These are phyloP conservation scores for Nemania serpens DNA, from an alignment of 2,329 filamentous ascomycete genomes.

Conservation along the genomic window DNA sequence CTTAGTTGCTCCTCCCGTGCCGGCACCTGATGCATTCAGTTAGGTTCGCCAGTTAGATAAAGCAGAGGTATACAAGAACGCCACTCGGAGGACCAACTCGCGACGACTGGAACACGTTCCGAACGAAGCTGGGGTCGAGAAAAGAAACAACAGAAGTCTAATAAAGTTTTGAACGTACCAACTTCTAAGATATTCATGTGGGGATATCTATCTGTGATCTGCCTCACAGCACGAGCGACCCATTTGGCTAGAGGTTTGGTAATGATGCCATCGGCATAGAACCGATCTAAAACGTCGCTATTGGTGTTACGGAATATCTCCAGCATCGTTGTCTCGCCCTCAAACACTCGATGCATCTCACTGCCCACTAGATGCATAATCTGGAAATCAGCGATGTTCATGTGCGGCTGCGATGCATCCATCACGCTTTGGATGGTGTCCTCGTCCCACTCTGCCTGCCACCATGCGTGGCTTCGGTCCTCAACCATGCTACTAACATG, in stretches of 20 bases:
- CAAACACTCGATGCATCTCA: constrained; percentile 21
- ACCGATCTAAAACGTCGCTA: constrained; percentile 24
- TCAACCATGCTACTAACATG: constrained; percentile 11
- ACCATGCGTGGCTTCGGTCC: constrained; percentile 12
- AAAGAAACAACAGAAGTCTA: too few species aligned
- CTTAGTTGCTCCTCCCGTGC: constrained; percentile 12
- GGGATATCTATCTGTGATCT: constrained; percentile 20
- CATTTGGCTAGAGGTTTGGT: neutral
- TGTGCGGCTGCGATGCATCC: neutral
- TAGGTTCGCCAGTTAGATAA: too few species aligned
- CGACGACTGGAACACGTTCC: too few species aligned
- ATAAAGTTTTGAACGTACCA: neutral
- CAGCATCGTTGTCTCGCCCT: constrained; percentile 26
- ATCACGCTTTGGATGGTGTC: constrained; percentile 21
- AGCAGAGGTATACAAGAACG: too few species aligned
- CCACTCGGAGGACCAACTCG: too few species aligned
- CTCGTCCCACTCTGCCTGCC: constrained; percentile 16
- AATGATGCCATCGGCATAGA: constrained; percentile 16
- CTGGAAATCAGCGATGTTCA: constrained; percentile 18
- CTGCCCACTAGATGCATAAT: constrained; percentile 29
- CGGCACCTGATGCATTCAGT: too few species aligned
- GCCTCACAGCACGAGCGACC: constrained; percentile 9
- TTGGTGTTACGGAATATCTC: constrained; percentile 25
- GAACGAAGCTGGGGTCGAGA: too few species aligned
- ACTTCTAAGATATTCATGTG: constrained; percentile 27